These are phyloP conservation scores for Acacia crassicarpa DNA, from an alignment of 306 rosid species.

Conservation along the genomic window DNA sequence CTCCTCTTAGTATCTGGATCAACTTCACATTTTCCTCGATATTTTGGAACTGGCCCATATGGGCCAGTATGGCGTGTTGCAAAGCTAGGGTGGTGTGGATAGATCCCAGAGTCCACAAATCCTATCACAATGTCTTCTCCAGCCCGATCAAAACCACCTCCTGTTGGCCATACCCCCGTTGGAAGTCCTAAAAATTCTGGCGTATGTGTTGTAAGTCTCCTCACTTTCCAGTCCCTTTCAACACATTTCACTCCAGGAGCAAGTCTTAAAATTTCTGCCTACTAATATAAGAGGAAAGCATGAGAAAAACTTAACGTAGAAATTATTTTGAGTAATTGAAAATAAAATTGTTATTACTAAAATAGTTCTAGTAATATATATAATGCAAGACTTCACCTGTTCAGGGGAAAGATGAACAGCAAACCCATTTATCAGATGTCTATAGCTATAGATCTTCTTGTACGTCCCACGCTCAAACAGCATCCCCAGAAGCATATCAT, in stretches of 20 bases:
- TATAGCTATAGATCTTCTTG: constrained; percentile 82
- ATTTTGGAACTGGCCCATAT: constrained; percentile 80
- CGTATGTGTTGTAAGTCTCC: constrained; percentile 90
- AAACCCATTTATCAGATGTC: constrained; percentile 95
- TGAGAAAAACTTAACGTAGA: constrained; percentile 37
- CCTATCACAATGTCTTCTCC: constrained; percentile 97
- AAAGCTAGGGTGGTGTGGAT: constrained; percentile 93
- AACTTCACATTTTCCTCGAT: constrained; percentile 94
- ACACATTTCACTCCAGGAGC: constrained; percentile 91
- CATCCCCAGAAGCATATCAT: constrained; percentile 94
- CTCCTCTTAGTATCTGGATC: constrained; percentile 77
- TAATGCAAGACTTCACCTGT: constrained; percentile 72
- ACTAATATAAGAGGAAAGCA: constrained; percentile 57
- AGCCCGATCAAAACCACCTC: constrained; percentile 94
- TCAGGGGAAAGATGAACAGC: constrained; percentile 85
- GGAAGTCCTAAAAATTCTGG: constrained; percentile 99
- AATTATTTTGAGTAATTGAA: constrained; percentile 27
- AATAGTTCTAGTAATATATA: constrained; percentile 14
- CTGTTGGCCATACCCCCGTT: constrained; percentile 98
- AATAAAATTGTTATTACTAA: constrained; percentile 1
- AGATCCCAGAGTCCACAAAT: constrained; percentile 96
- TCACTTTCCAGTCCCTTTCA: constrained; percentile 94
- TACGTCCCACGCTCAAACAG: constrained; percentile 80
- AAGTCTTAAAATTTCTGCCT: constrained; percentile 90
- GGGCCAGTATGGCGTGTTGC: constrained; percentile 66